phyloP scores from a whole-genome alignment of 257 asterid species.

The Solanum megistacrolobum region DNA sequence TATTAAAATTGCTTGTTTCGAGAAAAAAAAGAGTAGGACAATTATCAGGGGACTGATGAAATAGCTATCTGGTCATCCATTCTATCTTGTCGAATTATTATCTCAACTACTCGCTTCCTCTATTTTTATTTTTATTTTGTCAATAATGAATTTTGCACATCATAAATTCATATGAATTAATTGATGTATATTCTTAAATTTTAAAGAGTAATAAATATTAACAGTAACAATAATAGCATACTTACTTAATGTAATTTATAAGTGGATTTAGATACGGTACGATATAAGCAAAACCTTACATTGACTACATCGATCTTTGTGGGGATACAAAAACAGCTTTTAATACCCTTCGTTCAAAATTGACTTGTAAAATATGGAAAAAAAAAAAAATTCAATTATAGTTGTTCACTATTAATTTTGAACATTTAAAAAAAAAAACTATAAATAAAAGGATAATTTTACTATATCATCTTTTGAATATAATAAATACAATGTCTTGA shows the following conservation, averaged over 20 bases:
- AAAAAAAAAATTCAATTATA: too few relatives aligned
- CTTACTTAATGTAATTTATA: neutral
- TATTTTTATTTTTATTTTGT: neutral
- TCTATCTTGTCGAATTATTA: neutral
- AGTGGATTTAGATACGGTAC: neutral
- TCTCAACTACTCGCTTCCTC: neutral
- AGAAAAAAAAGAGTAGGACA: neutral
- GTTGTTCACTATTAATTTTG: too few relatives aligned
- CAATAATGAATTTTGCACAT: neutral
- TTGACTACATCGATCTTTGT: neutral
- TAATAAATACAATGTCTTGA: too few relatives aligned
- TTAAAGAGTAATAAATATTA: neutral
- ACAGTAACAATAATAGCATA: neutral
- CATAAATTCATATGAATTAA: neutral
- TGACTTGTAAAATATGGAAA: neutral
- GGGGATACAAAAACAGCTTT: neutral
- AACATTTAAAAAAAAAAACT: too few relatives aligned
- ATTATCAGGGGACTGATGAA: neutral
- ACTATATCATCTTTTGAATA: too few relatives aligned
- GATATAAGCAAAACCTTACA: neutral
- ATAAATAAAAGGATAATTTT: too few relatives aligned
- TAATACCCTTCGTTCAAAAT: neutral
- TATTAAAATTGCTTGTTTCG: neutral
- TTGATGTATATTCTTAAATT: neutral
- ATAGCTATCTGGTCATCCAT: neutral